Percentiles rank a stretch among this genome's conserved stretches.
These are phyloP conservation scores for Calonectria pseudoreteaudii DNA, from an alignment of 2,329 filamentous ascomycete species.

Conservation along the genomic window DNA sequence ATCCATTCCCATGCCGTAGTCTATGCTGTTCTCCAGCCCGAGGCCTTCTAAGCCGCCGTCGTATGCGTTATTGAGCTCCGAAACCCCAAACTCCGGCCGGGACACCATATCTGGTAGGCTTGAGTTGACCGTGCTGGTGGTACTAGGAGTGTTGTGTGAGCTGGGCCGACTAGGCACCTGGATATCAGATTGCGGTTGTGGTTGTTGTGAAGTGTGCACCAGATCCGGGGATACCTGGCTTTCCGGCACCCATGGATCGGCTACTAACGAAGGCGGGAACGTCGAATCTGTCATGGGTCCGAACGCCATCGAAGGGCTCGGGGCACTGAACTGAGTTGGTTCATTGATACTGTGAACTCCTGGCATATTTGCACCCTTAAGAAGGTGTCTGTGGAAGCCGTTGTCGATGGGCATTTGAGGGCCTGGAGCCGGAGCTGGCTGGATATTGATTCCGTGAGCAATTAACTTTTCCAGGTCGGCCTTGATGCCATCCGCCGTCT, in stretches of 20 bases:
- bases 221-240: conserved; percentile 42
- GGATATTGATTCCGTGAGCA: conserved; percentile 53
- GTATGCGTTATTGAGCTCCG: conserved; percentile 63
- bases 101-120: conserved; percentile 34
- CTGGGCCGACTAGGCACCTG: conserved; percentile 29
- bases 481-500: conserved; percentile 60
- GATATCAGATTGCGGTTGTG: conserved; percentile 21
- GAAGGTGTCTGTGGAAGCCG: conserved; percentile 38
- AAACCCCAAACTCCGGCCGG: conserved; percentile 46
- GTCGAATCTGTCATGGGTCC: conserved; percentile 45
- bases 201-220: conserved; percentile 30
- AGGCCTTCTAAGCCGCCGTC: conserved; percentile 61
- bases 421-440: conserved; percentile 34
- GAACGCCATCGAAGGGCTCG: conserved; percentile 30
- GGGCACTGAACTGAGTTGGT: conserved; percentile 30
- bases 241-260: conserved; percentile 45
- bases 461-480: conserved; percentile 65
- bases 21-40: conserved; percentile 58
- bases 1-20: conserved; percentile 56
- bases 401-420: conserved; percentile 34
- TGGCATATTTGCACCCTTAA: conserved; percentile 41
- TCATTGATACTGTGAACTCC: conserved; percentile 44
- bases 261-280: conserved; percentile 46
- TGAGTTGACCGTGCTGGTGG: conserved; percentile 10
- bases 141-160: not conserved